phyloP scores from a whole-genome alignment of 257 asterid species.

The Ballota nigra region DNA sequence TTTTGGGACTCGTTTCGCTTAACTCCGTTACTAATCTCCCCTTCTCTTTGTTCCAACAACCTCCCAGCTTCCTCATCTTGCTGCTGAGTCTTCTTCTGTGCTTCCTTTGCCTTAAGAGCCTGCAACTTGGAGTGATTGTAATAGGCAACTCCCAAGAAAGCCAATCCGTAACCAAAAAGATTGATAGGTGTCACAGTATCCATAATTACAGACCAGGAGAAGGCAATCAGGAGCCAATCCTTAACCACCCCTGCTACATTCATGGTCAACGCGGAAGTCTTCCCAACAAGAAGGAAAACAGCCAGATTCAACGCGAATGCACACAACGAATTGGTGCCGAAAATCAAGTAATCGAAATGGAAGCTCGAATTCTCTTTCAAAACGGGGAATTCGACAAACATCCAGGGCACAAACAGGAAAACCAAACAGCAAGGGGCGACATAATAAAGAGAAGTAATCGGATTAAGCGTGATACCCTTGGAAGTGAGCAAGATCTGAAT shows the following conservation, averaged over 20 bases:
- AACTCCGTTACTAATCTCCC: constrained; percentile 19
- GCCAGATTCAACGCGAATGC: constrained; percentile 29
- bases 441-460: constrained; percentile 30
- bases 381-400: constrained; percentile 23
- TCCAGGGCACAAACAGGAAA: constrained; percentile 31
- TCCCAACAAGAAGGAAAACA: constrained; percentile 31
- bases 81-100: constrained; percentile 26
- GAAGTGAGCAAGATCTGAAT: constrained; percentile 26
- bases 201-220: constrained; percentile 31
- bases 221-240: constrained; percentile 36
- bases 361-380: constrained; percentile 25
- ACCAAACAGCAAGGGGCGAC: constrained; percentile 28
- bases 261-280: constrained; percentile 33
- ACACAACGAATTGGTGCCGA: constrained; percentile 29
- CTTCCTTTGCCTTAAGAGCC: constrained; percentile 30
- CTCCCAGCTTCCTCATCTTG: constrained; percentile 39
- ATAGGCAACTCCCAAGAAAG: constrained; percentile 29
- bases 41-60: constrained; percentile 42
- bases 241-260: constrained; percentile 35
- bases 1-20: constrained; percentile 37
- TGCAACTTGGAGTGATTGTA: constrained; percentile 28
- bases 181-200: constrained; percentile 28
- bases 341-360: constrained; percentile 26
- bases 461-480: constrained; percentile 29
- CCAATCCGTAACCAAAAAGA: constrained; percentile 28